A percentile compares a stretch with the other conserved stretches of the same genome.
Evolutionary conservation across 2,329 filamentous ascomycete genomes (phyloP).

Genomic region (Tolypocladium pustulatum): DNA sequence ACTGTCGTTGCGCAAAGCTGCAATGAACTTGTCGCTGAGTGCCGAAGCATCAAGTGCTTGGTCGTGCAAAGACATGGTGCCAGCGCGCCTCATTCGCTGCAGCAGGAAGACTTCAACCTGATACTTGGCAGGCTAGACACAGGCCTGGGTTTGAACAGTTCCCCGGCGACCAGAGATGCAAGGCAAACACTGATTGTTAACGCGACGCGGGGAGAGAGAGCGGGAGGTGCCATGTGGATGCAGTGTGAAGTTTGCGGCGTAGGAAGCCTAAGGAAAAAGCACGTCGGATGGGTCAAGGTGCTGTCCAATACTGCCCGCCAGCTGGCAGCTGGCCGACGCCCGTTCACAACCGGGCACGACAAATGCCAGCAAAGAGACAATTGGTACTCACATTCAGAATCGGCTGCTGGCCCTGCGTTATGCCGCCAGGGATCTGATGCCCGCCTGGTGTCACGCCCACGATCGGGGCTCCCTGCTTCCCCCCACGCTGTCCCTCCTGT

Average conservation of each 20-base stretch:
- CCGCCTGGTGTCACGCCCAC: slow-evolving; percentile 32
- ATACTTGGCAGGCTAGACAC: background rate
- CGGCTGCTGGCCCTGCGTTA: slow-evolving; percentile 31
- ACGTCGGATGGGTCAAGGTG: background rate
- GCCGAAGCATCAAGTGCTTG: background rate
- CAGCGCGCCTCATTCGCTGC: background rate
- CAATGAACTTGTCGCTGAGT: background rate
- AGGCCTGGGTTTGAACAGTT: background rate
- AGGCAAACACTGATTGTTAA: background rate
- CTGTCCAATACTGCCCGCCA: background rate
- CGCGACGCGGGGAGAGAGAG: background rate
- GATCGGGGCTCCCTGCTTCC: slow-evolving; percentile 31
- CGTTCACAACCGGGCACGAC: background rate
- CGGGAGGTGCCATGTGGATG: background rate
- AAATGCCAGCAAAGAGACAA: slow-evolving; percentile 3
- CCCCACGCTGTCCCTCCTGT: slow-evolving; percentile 51
- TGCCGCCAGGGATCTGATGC: slow-evolving; percentile 27
- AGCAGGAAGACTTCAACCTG: background rate
- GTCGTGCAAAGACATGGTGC: background rate
- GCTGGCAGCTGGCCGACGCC: slow-evolving; percentile 1
- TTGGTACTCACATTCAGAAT: slow-evolving; percentile 39
- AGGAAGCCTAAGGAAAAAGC: background rate
- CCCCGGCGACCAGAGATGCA: background rate
- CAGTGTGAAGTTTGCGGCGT: background rate
- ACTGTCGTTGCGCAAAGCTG: background rate